Evolutionary conservation across 2,329 filamentous ascomycete species (phyloP), one percentile per base, ranked within the genome.

Genomic region (Hypoxylon rubiginosum): DNA sequence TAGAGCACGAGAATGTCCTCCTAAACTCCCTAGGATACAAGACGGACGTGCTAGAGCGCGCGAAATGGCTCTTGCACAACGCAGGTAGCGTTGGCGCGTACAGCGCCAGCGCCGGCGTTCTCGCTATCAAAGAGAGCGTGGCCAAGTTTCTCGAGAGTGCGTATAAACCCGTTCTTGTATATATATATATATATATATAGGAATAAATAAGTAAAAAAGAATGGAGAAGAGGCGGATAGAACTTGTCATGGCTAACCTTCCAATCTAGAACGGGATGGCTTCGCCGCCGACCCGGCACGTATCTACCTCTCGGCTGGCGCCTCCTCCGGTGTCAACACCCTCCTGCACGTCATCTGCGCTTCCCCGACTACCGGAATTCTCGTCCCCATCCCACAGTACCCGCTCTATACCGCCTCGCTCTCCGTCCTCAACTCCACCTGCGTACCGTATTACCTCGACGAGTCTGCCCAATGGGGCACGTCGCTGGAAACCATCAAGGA

Each of bases 331-430:
- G 96, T 99, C 69, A 97, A 94, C 85, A 97, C 94, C 11, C 89
- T 98, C 70, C 87, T 99, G 67, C 90, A 96, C 82, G 86, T 97
- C 78, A 93, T 99, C 79, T 97, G 93, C 82, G 88, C 92, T 56
- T 85, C 85, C 57, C 88, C 90, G 54, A 85, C 91, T 65, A 91
- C 91, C 4, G 96, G 96, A 66, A 88, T 99, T 60, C 89, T 99
- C 67, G 91, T 98, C 19, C 96, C 95, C 24, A 98, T 99, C 73
- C 96, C 96, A 6, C 96, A 99, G 81, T 99, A 99, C 80, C 96
- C 96, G 24, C 90, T 99, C 52, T 99, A 99, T 84, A 98, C 95
- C 8, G 96, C 96, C 26, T 96, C 94, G 0, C 88, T 99, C 68
- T 85, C 94, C 56, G 83, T 99, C 50, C 87, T 98, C 66, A 88